Evolutionary conservation across 192 early-diverging fungal species (phyloP).

Genomic region (Dissophora globulifera): DNA sequence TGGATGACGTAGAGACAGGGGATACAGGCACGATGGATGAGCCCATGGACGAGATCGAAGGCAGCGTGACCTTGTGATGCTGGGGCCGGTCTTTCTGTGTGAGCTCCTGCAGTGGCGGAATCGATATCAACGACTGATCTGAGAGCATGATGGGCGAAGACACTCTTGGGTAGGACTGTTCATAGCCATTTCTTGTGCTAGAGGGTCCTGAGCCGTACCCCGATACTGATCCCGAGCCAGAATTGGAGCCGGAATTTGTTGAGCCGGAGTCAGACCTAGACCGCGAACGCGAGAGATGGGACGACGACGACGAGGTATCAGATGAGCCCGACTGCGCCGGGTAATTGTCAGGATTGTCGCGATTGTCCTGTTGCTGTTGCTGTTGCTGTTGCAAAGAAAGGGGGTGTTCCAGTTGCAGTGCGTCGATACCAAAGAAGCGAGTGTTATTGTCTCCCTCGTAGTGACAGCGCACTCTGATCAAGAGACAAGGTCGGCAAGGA

Average conservation of each 20-base stretch:
- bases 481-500: constrained; percentile 25
- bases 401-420: constrained; percentile 27
- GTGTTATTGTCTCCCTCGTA: constrained; percentile 48
- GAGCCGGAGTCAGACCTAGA: constrained; percentile 38
- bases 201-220: neutral
- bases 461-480: constrained; percentile 30
- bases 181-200: neutral
- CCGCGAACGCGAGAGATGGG: constrained; percentile 20
- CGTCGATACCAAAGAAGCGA: constrained; percentile 48
- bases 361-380: constrained; percentile 22
- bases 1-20: constrained; percentile 1
- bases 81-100: constrained; percentile 1
- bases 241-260: constrained; percentile 25
- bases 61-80: constrained; percentile 15
- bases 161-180: constrained; percentile 17
- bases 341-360: constrained; percentile 19
- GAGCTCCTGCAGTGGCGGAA: constrained; percentile 47
- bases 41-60: constrained; percentile 28
- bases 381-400: constrained; percentile 7
- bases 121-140: constrained; percentile 44
- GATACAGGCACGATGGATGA: constrained; percentile 16
- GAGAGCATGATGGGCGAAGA: constrained; percentile 33
- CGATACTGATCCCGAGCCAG: constrained; percentile 15
- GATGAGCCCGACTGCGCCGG: neutral
- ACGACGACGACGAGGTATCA: constrained; percentile 1